A percentile compares a stretch with the other conserved stretches of the same genome.
Evolutionary conservation across 1,139 yeast genomes (phyloP).

Genomic region (Nadsonia starkeyi-henricii): DNA sequence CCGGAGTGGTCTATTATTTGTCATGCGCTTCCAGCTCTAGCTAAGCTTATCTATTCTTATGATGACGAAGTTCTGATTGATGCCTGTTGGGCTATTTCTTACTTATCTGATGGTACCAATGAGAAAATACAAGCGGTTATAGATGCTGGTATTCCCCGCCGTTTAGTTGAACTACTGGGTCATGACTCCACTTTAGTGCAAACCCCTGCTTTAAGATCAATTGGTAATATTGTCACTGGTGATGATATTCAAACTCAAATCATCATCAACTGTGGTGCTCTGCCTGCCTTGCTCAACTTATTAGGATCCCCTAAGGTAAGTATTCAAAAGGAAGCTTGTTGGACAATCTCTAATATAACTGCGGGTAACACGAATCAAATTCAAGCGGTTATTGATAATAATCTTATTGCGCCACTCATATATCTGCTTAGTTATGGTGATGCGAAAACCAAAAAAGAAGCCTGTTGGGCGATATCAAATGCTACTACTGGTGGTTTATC

Average conservation of each 20-base stretch:
- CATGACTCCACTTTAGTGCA: conserved; percentile 80
- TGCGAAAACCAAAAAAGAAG: conserved; percentile 93
- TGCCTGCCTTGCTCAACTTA: conserved; percentile 71
- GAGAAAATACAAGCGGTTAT: conserved; percentile 94
- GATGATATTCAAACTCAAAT: conserved; percentile 91
- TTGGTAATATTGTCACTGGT: conserved; percentile 96
- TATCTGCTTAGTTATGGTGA: conserved; percentile 73
- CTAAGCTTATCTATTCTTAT: conserved; percentile 76
- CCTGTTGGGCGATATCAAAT: conserved; percentile 98
- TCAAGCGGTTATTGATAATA: conserved; percentile 91
- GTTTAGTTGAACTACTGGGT: conserved; percentile 77
- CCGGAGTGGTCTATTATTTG: conserved; percentile 88
- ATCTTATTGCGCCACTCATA: conserved; percentile 84
- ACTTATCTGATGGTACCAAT: conserved; percentile 81
- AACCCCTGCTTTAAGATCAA: conserved; percentile 94
- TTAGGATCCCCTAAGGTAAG: conserved; percentile 79
- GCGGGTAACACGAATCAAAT: conserved; percentile 95
- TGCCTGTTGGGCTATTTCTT: conserved; percentile 98
- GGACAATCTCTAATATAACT: conserved; percentile 96
- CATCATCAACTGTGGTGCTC: conserved; percentile 84
- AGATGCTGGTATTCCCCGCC: conserved; percentile 88
- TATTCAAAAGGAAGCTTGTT: conserved; percentile 92
- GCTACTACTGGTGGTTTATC: conserved; percentile 92
- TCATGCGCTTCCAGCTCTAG: conserved; percentile 79
- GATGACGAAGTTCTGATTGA: conserved; percentile 91